Conservation (phyloP, 108 stramenopile species). For the Aurantiochytrium sp. region DNA sequence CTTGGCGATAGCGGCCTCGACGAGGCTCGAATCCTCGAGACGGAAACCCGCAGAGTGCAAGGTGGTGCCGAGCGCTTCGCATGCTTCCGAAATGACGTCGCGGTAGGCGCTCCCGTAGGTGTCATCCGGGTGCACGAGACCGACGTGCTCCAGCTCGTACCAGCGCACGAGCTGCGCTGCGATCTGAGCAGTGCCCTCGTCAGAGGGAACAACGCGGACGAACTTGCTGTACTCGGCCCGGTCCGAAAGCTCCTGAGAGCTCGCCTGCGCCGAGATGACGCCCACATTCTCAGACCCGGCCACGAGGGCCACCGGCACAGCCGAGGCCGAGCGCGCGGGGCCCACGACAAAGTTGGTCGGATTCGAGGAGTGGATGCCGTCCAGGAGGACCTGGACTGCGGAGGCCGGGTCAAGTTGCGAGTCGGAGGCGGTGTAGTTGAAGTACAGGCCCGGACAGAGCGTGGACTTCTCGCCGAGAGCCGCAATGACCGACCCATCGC, state of each 20-base stretch:
- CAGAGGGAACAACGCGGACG: not conserved
- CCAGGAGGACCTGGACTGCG: not conserved
- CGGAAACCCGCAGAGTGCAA: not conserved
- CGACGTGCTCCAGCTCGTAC: not conserved
- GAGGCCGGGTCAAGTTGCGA: not conserved
- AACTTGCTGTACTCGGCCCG: slow-evolving; percentile 4
- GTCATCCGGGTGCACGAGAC: not conserved
- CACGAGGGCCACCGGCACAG: not conserved
- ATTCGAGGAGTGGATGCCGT: not conserved
- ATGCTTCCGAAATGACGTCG: not conserved
- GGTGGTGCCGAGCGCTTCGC: not conserved
- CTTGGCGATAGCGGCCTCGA: not conserved
- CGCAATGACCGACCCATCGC: not conserved
- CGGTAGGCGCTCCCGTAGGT: not conserved
- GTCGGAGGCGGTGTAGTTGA: not conserved
- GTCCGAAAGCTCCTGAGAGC: not conserved
- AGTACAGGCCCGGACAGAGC: not conserved
- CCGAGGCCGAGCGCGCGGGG: not conserved
- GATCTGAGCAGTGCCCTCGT: not conserved
- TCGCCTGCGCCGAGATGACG: not conserved
- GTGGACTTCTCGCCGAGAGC: not conserved
- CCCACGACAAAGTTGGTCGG: not conserved
- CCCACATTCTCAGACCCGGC: not conserved
- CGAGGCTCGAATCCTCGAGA: not conserved
- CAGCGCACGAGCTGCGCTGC: not conserved